Base-by-base conservation (phyloP, 1,139 yeast species). In the Sugiyamaella novakii region DNA sequence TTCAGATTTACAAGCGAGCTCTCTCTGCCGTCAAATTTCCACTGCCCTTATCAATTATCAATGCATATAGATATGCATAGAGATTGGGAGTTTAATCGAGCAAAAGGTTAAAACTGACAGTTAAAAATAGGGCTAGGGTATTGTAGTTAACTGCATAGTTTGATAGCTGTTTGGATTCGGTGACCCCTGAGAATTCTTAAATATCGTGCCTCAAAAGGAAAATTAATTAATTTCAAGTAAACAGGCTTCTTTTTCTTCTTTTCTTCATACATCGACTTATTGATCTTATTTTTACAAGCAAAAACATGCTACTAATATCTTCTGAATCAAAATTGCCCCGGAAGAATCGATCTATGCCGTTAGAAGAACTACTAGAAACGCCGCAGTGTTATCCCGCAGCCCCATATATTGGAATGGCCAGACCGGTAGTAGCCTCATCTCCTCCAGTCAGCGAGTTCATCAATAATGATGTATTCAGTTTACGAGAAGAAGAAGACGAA, bases 241-340 rank as follows among this genome's bases (percentile, higher is more conserved):
- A 12, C 5, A 12, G 18, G 18, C 34, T 10, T 4, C 5, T 30
- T 30, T 11, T 14, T 12, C 19, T 30, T 30, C n/a, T 30, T 5
- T 30, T 30, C 19, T 3, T 4, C 18, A 6, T 19, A 5, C 15
- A 12, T 30, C 18, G 10, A 14, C 34, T 30, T 34, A 3, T 10
- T 11, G n/a, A 5, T 10, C 5, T 34, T 18, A 11, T 3, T 19
- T 14, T 18, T 3, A 6, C 5, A 5, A 24, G 17, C 17, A 3
- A 12, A 27, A n/a, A 37, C 3, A 37, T 37, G 42, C 14, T 25
- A 11, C 31, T 22, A 17, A 5, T 14, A 22, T 37, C 42, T 5
- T 15, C 18, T 12, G 34, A 30, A 12, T 12, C 34, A 30, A 30
- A 14, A 14, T 14, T 30, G 6, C 34, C 34, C 5, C 19, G 6